Conservation (phyloP, 1,284 basidiomycete genomes). For the Hemileia vastatrix region DNA sequence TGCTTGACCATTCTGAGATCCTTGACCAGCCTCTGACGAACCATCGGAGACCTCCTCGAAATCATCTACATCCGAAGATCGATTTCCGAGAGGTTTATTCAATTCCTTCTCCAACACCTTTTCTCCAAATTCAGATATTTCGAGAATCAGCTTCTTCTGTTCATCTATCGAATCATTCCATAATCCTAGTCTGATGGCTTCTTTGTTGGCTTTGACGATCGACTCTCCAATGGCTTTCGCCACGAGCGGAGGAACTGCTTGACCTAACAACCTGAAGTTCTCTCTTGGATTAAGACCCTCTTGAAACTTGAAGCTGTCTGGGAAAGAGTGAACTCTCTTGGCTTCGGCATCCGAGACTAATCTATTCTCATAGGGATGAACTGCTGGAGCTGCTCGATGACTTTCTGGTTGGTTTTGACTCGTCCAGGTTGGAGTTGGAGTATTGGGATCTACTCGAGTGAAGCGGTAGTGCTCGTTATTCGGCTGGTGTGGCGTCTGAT, state of each 20-base stretch:
- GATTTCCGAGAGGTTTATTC: too few relatives aligned
- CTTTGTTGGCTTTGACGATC: not conserved
- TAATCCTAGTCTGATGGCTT: not conserved
- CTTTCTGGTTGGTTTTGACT: too few relatives aligned
- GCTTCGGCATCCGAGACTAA: not conserved
- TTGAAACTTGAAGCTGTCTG: not conserved
- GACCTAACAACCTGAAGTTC: not conserved
- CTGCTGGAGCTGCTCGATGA: too few relatives aligned
- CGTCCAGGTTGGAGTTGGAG: not conserved
- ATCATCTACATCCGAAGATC: too few relatives aligned
- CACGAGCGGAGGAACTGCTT: not conserved
- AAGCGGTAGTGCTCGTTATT: not conserved
- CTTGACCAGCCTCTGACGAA: too few relatives aligned
- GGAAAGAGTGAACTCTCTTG: not conserved
- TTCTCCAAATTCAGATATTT: too few relatives aligned
- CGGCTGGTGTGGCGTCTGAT: not conserved
- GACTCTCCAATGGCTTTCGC: not conserved
- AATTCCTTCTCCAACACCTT: too few relatives aligned
- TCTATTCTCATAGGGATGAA: too few relatives aligned
- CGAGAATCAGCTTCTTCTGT: too few relatives aligned
- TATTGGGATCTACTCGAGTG: not conserved
- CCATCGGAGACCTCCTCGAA: too few relatives aligned
- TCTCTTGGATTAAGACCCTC: not conserved
- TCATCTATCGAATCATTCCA: too few relatives aligned
- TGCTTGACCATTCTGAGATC: too few relatives aligned